Percentiles rank a stretch among this genome's conserved stretches.
These are phyloP conservation scores for Geranium rotundifolium DNA, from an alignment of 345 rosid species.

Conservation along the genomic window DNA sequence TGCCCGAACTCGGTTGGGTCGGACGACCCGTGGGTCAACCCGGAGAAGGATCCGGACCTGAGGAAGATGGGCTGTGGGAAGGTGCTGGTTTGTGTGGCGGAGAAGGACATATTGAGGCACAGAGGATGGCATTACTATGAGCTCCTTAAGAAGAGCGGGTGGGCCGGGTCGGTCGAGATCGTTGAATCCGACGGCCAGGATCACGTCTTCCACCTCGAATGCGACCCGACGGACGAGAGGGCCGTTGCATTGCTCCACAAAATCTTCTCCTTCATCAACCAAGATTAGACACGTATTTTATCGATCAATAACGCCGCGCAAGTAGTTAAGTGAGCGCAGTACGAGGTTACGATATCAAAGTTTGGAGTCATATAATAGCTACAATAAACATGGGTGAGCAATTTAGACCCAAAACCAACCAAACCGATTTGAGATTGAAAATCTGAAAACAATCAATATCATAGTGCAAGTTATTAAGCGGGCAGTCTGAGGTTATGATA, in stretches of 20 bases:
- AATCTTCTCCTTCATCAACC: conserved; percentile 17
- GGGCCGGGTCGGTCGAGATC: conserved; percentile 20
- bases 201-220: conserved; percentile 26
- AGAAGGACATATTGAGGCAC: conserved; percentile 16
- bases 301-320: too few relatives aligned
- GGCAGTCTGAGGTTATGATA: too few relatives aligned
- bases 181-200: conserved; percentile 22
- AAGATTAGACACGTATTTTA: background rate
- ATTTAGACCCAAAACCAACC: too few relatives aligned
- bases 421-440: too few relatives aligned
- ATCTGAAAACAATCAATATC: too few relatives aligned
- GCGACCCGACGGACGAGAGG: conserved; percentile 14
- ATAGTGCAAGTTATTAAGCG: too few relatives aligned
- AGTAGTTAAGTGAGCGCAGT: too few relatives aligned
- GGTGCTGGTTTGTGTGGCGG: conserved; percentile 26
- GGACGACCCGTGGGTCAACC: conserved; percentile 24
- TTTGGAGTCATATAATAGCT: too few relatives aligned
- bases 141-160: conserved; percentile 17
- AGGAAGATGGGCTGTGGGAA: conserved; percentile 14
- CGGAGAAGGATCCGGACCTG: conserved; percentile 10
- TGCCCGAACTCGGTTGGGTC: conserved; percentile 16
- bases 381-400: too few relatives aligned
- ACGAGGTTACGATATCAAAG: too few relatives aligned
- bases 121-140: conserved; percentile 25
- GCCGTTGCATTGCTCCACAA: conserved; percentile 15